Percentiles rank a stretch among this genome's conserved stretches.
phyloP scores from a whole-genome alignment of 1,139 yeast genomes.

The Scheffersomyces insectosa region DNA sequence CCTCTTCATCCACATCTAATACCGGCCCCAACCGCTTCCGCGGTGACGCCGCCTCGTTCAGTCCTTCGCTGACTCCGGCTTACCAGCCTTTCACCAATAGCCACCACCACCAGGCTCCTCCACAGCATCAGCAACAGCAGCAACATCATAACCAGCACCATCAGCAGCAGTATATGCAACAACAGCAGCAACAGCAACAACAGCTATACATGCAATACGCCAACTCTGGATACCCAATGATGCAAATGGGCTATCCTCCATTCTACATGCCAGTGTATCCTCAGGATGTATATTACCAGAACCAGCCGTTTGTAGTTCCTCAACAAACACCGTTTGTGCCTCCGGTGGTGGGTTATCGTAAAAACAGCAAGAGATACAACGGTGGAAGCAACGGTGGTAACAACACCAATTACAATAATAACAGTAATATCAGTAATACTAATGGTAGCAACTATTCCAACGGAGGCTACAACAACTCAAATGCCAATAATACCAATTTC shows the following conservation, averaged over 20 bases:
- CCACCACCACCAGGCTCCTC: slow-evolving; percentile 12
- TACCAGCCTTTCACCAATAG: slow-evolving; percentile 7
- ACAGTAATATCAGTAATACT: not conserved
- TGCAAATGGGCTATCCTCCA: slow-evolving; percentile 17
- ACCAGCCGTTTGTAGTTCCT: slow-evolving; percentile 16
- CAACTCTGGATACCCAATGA: slow-evolving; percentile 12
- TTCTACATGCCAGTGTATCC: slow-evolving; percentile 18
- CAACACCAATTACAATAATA: slow-evolving; percentile 2
- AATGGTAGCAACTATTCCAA: not conserved
- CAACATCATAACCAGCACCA: slow-evolving; percentile 19
- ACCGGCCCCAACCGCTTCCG: slow-evolving; percentile 43
- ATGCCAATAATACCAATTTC: not conserved
- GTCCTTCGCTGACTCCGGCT: slow-evolving; percentile 29
- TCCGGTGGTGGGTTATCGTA: no score
- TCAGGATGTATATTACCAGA: slow-evolving; percentile 14
- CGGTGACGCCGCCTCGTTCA: slow-evolving; percentile 44
- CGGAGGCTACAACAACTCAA: not conserved
- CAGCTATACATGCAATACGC: slow-evolving; percentile 17
- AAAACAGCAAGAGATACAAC: not conserved
- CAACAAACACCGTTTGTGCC: slow-evolving; percentile 13
- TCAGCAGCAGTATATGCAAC: slow-evolving; percentile 15
- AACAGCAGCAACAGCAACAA: slow-evolving; percentile 19
- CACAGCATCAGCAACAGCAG: slow-evolving; percentile 15
- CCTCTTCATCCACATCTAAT: slow-evolving; percentile 21
- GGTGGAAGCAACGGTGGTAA: not conserved